Percentiles rank a stretch among this genome's conserved stretches.
Evolutionary conservation across 306 rosid species (phyloP).

Genomic region (Biancaea sappan): DNA sequence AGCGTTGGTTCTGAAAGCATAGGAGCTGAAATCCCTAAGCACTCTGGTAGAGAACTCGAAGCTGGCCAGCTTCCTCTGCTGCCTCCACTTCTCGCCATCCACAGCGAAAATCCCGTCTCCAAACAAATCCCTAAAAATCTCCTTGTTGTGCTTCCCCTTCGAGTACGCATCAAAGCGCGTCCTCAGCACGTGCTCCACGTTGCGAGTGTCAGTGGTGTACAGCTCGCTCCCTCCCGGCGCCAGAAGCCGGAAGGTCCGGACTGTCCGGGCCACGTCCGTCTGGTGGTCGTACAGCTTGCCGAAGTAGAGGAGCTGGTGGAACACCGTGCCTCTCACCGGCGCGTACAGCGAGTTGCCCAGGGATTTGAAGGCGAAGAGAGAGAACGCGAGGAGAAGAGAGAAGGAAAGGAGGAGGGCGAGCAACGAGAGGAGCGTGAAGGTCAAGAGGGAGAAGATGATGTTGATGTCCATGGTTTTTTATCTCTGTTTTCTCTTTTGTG

Average conservation of each 20-base stretch:
- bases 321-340: background rate
- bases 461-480: no score
- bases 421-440: no score
- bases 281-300: background rate
- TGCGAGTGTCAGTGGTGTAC: slow-evolving; percentile 53
- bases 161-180: slow-evolving; percentile 51
- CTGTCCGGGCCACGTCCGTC: no score
- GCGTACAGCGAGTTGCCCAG: background rate
- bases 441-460: no score
- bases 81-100: slow-evolving; percentile 50
- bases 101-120: slow-evolving; percentile 52
- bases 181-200: slow-evolving; percentile 59
- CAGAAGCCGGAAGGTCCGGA: no score
- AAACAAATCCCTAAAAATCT: slow-evolving; percentile 44
- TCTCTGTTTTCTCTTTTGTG: no score
- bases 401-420: background rate
- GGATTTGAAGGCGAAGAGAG: background rate
- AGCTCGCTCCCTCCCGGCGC: no score
- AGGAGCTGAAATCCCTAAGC: slow-evolving; percentile 47
- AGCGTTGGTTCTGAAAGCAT: slow-evolving; percentile 41
- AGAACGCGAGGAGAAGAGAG: background rate
- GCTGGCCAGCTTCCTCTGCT: slow-evolving; percentile 55
- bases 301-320: background rate
- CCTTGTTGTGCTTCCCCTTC: slow-evolving; percentile 54
- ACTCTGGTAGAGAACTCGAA: slow-evolving; percentile 50